Evolutionary conservation across 176 grass and related monocot genomes (phyloP).

Genomic region (Luzula sylvatica): DNA sequence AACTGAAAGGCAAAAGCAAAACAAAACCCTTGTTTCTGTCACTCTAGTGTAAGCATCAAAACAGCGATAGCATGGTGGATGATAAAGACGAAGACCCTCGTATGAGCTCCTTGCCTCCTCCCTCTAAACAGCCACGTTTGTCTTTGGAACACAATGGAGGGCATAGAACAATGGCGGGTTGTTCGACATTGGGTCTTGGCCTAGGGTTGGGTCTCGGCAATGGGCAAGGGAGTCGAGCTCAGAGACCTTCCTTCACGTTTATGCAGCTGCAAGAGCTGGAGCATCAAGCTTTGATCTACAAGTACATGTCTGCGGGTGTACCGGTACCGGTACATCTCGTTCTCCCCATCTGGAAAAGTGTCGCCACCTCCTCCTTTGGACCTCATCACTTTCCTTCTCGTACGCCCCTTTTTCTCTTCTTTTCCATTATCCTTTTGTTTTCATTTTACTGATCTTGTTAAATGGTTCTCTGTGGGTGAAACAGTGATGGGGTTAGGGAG

Average conservation of each 20-base stretch:
- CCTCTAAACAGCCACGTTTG: conserved; percentile 53
- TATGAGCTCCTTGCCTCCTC: conserved; percentile 23
- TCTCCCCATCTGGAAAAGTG: conserved; percentile 97
- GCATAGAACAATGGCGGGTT: conserved; percentile 51
- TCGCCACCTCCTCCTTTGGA: conserved; percentile 75
- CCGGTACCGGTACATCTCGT: conserved; percentile 91
- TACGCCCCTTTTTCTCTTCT: conserved; percentile 12
- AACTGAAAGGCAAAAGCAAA: too few relatives aligned
- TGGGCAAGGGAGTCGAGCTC: not conserved
- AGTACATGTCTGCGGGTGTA: conserved; percentile 80
- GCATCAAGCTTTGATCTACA: conserved; percentile 98
- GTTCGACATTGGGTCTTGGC: conserved; percentile 58
- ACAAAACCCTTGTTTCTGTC: not conserved
- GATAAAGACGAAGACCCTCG: conserved; percentile 31
- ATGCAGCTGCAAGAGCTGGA: conserved; percentile 98
- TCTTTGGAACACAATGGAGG: conserved; percentile 36
- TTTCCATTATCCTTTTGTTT: not conserved
- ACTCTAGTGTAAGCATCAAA: not conserved
- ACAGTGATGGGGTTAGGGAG: conserved; percentile 79
- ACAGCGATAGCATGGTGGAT: conserved; percentile 17
- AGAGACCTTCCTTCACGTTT: conserved; percentile 55
- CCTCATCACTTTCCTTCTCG: conserved; percentile 67
- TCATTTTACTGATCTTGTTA: not conserved
- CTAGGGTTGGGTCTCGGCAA: conserved; percentile 44
- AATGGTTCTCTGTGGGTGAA: not conserved